These are phyloP conservation scores for Fusarium fujikuroi DNA, from an alignment of 2,329 filamentous ascomycete species.

Conservation along the genomic window DNA sequence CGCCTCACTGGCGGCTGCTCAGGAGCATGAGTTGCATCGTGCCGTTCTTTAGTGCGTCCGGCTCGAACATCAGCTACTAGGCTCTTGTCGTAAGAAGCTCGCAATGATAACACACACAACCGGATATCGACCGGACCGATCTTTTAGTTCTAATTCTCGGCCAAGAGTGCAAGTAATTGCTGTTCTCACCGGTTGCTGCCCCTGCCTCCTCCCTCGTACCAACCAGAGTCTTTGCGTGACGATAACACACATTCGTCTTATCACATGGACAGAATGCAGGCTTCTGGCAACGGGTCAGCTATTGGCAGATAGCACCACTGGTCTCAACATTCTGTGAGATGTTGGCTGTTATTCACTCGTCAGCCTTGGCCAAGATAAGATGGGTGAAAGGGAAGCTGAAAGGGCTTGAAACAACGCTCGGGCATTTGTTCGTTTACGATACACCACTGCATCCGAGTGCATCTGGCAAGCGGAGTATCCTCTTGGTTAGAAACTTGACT, in stretches of 20 bases:
- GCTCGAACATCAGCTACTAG: constrained; percentile 6
- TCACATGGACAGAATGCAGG: constrained; percentile 38
- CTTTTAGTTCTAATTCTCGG: constrained; percentile 16
- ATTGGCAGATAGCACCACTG: background rate
- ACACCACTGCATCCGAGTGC: constrained; percentile 13
- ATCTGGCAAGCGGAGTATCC: constrained; percentile 18
- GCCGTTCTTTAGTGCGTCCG: constrained; percentile 23
- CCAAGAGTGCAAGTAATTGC: constrained; percentile 33
- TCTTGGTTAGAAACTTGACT: constrained; percentile 18
- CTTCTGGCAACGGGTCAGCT: background rate
- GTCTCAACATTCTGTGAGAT: background rate
- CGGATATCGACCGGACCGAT: constrained; percentile 38
- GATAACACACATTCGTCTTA: constrained; percentile 37
- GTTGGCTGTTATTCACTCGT: constrained; percentile 26
- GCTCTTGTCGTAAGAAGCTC: constrained; percentile 8
- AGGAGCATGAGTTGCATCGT: constrained; percentile 16
- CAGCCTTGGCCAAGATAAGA: constrained; percentile 28
- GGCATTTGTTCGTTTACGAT: constrained; percentile 22
- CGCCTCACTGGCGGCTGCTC: constrained; percentile 5
- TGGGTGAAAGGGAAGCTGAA: constrained; percentile 12
- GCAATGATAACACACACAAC: constrained; percentile 18
- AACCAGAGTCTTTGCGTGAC: constrained; percentile 45
- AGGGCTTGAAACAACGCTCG: background rate
- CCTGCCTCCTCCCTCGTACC: constrained; percentile 37
- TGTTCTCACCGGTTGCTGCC: constrained; percentile 44